phyloP scores from a whole-genome alignment of 169 alveolate genomes.

The Plasmodium fragile region DNA sequence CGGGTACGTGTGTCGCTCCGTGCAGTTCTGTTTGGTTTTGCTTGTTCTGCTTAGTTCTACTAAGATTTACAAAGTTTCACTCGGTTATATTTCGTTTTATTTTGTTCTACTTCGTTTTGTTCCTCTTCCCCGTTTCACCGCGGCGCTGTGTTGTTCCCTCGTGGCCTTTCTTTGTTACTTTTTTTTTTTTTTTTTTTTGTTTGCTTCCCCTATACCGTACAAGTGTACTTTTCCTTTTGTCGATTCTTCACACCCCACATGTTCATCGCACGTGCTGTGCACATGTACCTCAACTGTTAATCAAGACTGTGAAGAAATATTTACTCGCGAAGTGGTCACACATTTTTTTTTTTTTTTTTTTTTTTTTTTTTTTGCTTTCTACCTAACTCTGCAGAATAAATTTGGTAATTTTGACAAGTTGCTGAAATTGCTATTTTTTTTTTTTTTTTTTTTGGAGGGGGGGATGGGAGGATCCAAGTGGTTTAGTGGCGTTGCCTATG shows the following conservation, averaged over 20 bases:
- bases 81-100: background rate
- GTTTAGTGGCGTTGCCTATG: background rate
- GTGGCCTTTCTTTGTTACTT: background rate
- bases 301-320: background rate
- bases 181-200: background rate
- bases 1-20: background rate
- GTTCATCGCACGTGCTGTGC: background rate
- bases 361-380: slow-evolving; percentile 9
- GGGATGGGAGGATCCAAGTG: background rate
- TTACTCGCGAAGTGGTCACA: background rate
- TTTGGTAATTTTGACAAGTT: background rate
- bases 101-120: background rate
- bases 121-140: background rate
- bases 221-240: background rate
- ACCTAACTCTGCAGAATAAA: background rate
- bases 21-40: background rate
- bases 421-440: background rate
- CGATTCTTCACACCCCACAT: background rate
- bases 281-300: background rate
- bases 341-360: background rate
- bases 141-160: too few relatives aligned
- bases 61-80: background rate
- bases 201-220: background rate
- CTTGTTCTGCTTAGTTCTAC: background rate
- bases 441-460: background rate